Evolutionary conservation across 176 grass and related monocot genomes (phyloP), one percentile per base, ranked within the genome.

Genomic region (Eleusine indica): DNA sequence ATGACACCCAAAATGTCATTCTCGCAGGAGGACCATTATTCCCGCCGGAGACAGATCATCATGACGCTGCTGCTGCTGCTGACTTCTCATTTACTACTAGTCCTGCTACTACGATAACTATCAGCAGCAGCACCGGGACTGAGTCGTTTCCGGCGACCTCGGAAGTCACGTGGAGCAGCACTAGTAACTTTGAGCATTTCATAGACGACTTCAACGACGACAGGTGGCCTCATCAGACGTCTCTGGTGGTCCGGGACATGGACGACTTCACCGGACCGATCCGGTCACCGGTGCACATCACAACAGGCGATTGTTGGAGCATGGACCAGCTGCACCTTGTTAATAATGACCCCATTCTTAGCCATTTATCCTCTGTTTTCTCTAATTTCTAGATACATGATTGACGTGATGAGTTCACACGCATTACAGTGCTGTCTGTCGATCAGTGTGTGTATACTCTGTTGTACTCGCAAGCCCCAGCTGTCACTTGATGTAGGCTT

Each of bases 281-380:
- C 79, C 64, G 80, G 61, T 90, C 84, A 0, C 88, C 88, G 51
- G 49, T 90, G 30, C 88, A 90, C 61, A 6, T 86, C 17, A 7
- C 68, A 0, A 8, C 77, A 0, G 66, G 1, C 29, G 29, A 6
- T 73, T 44, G 66, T 41, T 74, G 17, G 80, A 44, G 32, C n/a
- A 29, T 16, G 11, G 79, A 81, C 51, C 46, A 30, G 0, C 18
- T 81, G 19, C 19, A 60, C 13, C 37, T 77, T 21, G 21, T 32
- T 9, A 63, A 68, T 68, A 63, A 68, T 68, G 66, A 9, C 6
- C 66, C 66, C 5, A 28, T 35, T 25, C 6, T 67, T 1, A 40
- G 2, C 17, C 37, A 69, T 42, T 40, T 69, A 1, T 35, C 32
- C 2, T 35, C 32, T 35, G 32, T 2, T 35, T 35, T 35, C 32